These are phyloP conservation scores for Malassezia brasiliensis DNA, from an alignment of 1,284 basidiomycete genomes.

Conservation along the genomic window DNA sequence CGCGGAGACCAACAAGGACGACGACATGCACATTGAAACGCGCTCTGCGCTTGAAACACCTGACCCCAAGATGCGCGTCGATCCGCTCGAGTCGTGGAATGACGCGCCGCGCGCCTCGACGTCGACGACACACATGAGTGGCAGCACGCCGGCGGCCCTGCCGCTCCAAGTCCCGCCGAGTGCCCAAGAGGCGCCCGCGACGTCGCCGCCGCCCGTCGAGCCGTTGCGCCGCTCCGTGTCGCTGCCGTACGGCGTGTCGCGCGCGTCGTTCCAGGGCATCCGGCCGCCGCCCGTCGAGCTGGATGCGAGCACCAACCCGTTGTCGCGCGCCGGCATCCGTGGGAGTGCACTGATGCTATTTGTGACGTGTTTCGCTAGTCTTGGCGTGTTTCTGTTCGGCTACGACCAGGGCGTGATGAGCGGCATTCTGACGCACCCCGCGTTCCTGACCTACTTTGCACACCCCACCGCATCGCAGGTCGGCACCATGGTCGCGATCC, in stretches of 20 bases:
- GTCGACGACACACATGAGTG: background rate
- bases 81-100: constrained; percentile 1
- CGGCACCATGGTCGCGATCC: constrained; percentile 67
- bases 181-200: background rate
- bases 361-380: constrained; percentile 64
- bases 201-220: background rate
- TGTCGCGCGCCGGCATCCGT: constrained; percentile 33
- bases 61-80: background rate
- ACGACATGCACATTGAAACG: background rate
- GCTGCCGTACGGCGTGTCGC: background rate
- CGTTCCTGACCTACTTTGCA: constrained; percentile 59
- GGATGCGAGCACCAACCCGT: constrained; percentile 23
- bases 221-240: constrained; percentile 11
- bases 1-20: background rate
- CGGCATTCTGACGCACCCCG: constrained; percentile 84
- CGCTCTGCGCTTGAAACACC: background rate
- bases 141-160: constrained; percentile 4
- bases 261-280: background rate
- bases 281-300: background rate
- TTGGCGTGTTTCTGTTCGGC: constrained; percentile 76
- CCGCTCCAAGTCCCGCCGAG: constrained; percentile 1
- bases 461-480: constrained; percentile 58
- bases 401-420: constrained; percentile 48
- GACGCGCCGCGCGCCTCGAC: background rate
- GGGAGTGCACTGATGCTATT: constrained; percentile 43